Base-by-base conservation (phyloP, 2,329 filamentous ascomycete genomes). In the Endothia cerciana region DNA sequence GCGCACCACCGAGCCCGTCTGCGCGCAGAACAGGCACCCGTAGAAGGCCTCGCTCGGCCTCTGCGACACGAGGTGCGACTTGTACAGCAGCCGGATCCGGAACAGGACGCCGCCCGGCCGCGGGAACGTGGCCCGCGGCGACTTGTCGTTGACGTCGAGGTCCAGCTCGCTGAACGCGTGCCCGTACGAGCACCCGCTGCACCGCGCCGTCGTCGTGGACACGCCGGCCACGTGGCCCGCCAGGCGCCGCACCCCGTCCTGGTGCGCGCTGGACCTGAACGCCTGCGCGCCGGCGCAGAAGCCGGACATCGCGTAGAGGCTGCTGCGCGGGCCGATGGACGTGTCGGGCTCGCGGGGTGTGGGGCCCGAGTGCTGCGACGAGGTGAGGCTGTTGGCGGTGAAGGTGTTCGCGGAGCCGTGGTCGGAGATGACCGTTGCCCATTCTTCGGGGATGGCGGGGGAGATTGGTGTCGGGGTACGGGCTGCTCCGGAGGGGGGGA, bases 21-120 rank as follows among this genome's bases (percentile, higher is more conserved):
- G 73, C 5, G 74, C 73, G 65, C 79, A 81, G 68, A 79, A 81
- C 1, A 81, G 69, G 68, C 79, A 80, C 4, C 73, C 78, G 64
- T 78, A 80, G 56, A 75, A 70, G 60, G 74, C 73, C 33, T 77
- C 74, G 41, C 73, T 70, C 41, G 76, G 71, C 19, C 71, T 71
- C 5, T 67, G 70, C 15, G 73, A 74, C n/a, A 72, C 64, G 3
- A 81, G 66, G 63, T 82, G 80, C 17, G 77, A 80, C 63, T 82
- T 82, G 71, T 77, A 80, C 13, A 81, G 73, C 33, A 82, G 74
- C 0, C 79, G 76, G 17, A 79, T 72, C 5, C 79, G 79, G 69
- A 78, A 81, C 1, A 73, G 71, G 4, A 78, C 72, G 2, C 77
- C 78, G 0, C 47, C 56, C 6, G 36, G 45, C 13, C 65, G 62